Base-by-base conservation (phyloP, 371 early-diverging fungal species). In the Apophysomyces trapeziformis region DNA sequence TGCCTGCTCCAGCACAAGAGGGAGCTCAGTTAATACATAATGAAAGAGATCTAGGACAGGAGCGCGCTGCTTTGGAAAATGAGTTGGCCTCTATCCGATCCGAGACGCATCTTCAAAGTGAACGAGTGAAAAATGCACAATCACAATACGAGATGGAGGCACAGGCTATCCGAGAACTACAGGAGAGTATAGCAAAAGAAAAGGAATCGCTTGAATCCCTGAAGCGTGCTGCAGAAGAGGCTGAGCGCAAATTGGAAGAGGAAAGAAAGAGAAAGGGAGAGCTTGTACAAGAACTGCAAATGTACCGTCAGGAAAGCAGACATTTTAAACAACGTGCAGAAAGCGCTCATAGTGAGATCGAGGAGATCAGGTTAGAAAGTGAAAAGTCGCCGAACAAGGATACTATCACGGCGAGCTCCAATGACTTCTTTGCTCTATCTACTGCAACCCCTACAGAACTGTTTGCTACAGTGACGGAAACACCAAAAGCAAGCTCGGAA, bases 141-240 rank as follows among this genome's bases (percentile, higher is more conserved):
- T 43, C 64, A 7, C 75, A 78, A 59, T 39, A 71, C 1, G 59
- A 74, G 8, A n/a, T 41, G 3, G 77, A 76, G 59, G 57, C 59
- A 13, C 47, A 70, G 41, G 69, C 76, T 8, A 67, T 78, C 1
- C 72, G 66, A n/a, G 69, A 69, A 32, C 46, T 82, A 0, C 59
- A 68, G 38, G 63, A 63, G 14, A 66, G 72, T 8, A 61, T 79
- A 38, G 68, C 69, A 0, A 61, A 60, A 7, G 78, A 82, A 59
- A 77, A 78, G 61, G 68, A 74, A 26, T 11, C 60, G 0, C 58
- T 82, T 16, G 69, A 68, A 32, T 57, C 69, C 18, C 46, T 71
- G 35, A 82, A 76, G 35, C 58, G 67, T n/a, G 63, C 71, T 38
- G 76, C 78, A 7, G 70, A 75, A n/a, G 74, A 82, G 56, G 71